Evolutionary conservation across 371 early-diverging fungal genomes (phyloP), one percentile per base, ranked within the genome.

Genomic region (Mortierella sp.): DNA sequence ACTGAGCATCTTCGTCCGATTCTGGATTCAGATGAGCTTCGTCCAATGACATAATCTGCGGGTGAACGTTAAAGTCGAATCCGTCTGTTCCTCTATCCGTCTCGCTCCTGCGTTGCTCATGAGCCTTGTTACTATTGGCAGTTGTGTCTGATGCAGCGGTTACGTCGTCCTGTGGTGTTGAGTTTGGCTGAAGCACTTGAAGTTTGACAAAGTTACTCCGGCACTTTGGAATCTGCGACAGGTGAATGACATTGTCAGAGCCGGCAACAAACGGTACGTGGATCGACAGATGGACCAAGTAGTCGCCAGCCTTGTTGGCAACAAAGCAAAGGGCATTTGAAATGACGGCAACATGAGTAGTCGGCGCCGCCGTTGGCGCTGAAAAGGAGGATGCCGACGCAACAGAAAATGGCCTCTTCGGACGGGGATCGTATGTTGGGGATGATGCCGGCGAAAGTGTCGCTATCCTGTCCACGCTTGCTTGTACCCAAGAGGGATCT

Each of bases 1-100:
- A 85, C 67, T 78, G 79, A 26, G 81, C 79, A 72, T 85, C 86
- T 46, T 85, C 86, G 31, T 85, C 86, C 37, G 79, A 85, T 11
- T 85, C 82, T 26, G 86, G 86, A 44, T 81, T 79, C 43, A 85
- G 48, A 26, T 81, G 78, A 16, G 79, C 71, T 19, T 81, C 86
- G 21, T 85, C 86, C 64, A 81, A 67, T 0, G 86, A 57, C 50
- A 75, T 53, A 40, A 85, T 44, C 5, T 53, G 28, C 1, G 86
- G 86, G 57, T 85, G 71, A 24, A 85, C 48, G 5, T 81, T 85
- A 31, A 85, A 85, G 37, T 85, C 86, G 14, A 81, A 57, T 48
- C 77, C 80, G 0, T 51, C 40, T 19, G 48, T 21, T 24, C 1
- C 14, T 1, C 3, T 50, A 11, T 21, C 26, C 19, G n/a, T 44